Conservation (phyloP, 306 rosid species). For the Cicer yamashitae region DNA sequence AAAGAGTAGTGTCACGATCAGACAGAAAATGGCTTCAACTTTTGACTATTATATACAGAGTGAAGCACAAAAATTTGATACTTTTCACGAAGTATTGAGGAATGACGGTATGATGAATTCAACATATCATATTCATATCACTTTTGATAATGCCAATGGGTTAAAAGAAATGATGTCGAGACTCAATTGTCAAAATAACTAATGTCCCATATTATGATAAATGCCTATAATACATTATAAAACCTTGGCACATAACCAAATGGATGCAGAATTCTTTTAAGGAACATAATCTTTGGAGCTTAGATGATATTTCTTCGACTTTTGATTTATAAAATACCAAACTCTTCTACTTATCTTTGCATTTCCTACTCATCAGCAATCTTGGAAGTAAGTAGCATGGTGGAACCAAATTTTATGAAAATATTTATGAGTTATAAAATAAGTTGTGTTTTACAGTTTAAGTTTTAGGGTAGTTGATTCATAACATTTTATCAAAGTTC, state of each 20-base stretch:
- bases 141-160: conserved; percentile 6
- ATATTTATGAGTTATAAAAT: not conserved
- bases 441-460: not conserved
- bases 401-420: conserved; percentile 23
- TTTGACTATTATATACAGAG: conserved; percentile 21
- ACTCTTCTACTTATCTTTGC: conserved; percentile 26
- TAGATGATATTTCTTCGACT: conserved; percentile 11
- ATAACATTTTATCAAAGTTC: not conserved
- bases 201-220: conserved; percentile 31
- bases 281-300: conserved; percentile 5
- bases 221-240: conserved; percentile 16
- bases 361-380: conserved; percentile 29
- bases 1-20: conserved; percentile 46
- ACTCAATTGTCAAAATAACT: conserved; percentile 27
- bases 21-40: conserved; percentile 43
- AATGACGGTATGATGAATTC: conserved; percentile 26
- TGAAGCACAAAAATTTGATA: conserved; percentile 26
- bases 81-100: conserved; percentile 15
- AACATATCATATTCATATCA: conserved; percentile 6
- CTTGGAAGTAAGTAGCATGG: conserved; percentile 30
- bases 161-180: conserved; percentile 20
- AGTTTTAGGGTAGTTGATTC: not conserved
- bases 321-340: conserved; percentile 32
- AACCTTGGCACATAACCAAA: conserved; percentile 7
- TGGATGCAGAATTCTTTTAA: not conserved